These are phyloP conservation scores for Eutrema heterophyllum DNA, from an alignment of 345 rosid genomes.

Conservation along the genomic window DNA sequence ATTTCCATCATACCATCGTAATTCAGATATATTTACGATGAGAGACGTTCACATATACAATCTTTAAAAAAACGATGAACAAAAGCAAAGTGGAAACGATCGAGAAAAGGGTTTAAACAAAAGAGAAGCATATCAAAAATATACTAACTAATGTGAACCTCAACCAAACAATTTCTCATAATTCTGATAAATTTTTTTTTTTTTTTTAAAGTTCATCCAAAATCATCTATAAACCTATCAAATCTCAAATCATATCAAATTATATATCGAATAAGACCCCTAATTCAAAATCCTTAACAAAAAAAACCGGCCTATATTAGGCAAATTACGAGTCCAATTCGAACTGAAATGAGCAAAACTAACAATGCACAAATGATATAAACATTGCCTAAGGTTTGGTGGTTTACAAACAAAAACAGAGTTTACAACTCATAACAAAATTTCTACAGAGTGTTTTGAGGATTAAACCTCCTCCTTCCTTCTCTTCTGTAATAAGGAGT, in stretches of 20 bases:
- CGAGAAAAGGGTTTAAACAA: too few species aligned
- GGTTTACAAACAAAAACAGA: conserved; percentile 13
- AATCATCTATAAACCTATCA: neutral
- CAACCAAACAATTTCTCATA: neutral
- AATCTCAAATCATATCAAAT: neutral
- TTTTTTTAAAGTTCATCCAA: neutral
- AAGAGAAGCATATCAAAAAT: too few species aligned
- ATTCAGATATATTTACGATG: too few species aligned
- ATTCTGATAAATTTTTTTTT: neutral
- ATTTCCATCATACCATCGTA: too few species aligned
- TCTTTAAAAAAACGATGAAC: too few species aligned
- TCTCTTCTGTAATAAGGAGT: conserved; percentile 78
- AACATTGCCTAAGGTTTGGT: neutral
- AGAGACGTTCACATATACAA: too few species aligned
- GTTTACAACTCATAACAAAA: conserved; percentile 14
- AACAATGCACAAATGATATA: conserved; percentile 14
- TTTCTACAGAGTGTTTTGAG: conserved; percentile 68
- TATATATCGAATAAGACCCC: neutral
- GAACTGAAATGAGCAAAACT: neutral
- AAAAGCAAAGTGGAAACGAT: too few species aligned
- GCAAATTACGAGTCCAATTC: neutral
- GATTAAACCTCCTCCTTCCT: conserved; percentile 69
- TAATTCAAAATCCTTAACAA: neutral
- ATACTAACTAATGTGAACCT: too few species aligned
- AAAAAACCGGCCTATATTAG: neutral